phyloP scores from a whole-genome alignment of 2,329 filamentous ascomycete genomes.

The Paramyrothecium roridum region DNA sequence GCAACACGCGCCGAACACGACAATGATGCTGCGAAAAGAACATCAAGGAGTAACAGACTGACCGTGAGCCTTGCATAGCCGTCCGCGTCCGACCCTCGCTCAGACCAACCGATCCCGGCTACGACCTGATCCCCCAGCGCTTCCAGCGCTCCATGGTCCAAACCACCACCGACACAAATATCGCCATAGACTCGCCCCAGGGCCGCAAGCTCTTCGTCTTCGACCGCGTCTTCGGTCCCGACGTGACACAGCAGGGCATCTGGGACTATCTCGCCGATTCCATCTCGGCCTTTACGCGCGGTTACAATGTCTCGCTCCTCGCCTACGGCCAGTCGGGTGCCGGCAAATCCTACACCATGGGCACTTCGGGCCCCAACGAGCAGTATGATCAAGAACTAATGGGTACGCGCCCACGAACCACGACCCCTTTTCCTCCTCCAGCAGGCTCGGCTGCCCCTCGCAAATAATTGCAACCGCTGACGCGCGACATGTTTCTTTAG shows the following conservation, averaged over 20 bases:
- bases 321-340: slow-evolving; percentile 97
- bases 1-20: too few relatives aligned
- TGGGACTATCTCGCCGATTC: slow-evolving; percentile 95
- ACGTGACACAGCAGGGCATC: slow-evolving; percentile 80
- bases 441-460: slow-evolving; percentile 6
- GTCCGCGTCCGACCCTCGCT: slow-evolving; percentile 90
- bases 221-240: slow-evolving; percentile 86
- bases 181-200: slow-evolving; percentile 86
- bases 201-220: slow-evolving; percentile 96
- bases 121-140: slow-evolving; percentile 89
- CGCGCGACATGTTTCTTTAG: slow-evolving; percentile 38
- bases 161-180: slow-evolving; percentile 77
- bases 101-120: slow-evolving; percentile 81
- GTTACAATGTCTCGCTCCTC: slow-evolving; percentile 96
- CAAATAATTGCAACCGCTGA: not conserved
- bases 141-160: slow-evolving; percentile 94
- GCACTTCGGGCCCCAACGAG: slow-evolving; percentile 82
- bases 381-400: slow-evolving; percentile 68
- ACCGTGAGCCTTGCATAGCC: slow-evolving; percentile 46
- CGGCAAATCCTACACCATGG: slow-evolving; percentile 99
- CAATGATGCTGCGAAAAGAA: too few relatives aligned
- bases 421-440: not conserved
- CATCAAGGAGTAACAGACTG: not conserved
- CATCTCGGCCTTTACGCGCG: slow-evolving; percentile 84
- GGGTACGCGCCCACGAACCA: slow-evolving; percentile 51